Percentiles rank a stretch among this genome's conserved stretches.
These are phyloP conservation scores for Lasiodiplodia hormozganensis DNA, from an alignment of 2,329 filamentous ascomycete genomes.

Conservation along the genomic window DNA sequence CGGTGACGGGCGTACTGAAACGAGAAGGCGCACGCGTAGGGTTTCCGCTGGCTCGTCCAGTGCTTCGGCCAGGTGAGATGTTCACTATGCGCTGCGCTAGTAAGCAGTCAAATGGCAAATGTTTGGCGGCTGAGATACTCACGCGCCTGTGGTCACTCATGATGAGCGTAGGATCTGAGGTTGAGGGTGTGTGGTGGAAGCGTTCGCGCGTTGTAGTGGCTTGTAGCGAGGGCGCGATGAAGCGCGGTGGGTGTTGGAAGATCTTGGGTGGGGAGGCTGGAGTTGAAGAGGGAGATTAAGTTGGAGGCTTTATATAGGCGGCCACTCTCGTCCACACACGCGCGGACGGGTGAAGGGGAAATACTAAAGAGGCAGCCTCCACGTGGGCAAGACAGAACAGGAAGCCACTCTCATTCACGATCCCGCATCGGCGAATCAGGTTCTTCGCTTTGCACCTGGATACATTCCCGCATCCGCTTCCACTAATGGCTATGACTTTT, in stretches of 20 bases:
- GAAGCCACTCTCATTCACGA: too few relatives aligned
- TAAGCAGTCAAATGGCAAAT: neutral
- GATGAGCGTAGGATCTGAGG: neutral
- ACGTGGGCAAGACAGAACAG: too few relatives aligned
- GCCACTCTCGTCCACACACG: too few relatives aligned
- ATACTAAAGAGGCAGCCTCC: too few relatives aligned
- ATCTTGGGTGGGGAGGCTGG: neutral
- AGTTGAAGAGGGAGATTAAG: too few relatives aligned
- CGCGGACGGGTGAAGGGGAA: too few relatives aligned
- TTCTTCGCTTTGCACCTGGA: too few relatives aligned
- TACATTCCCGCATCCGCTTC: too few relatives aligned
- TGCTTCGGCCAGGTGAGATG: neutral
- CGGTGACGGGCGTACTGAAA: neutral
- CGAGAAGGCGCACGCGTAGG: neutral
- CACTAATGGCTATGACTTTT: too few relatives aligned
- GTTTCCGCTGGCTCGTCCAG: neutral
- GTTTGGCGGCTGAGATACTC: neutral
- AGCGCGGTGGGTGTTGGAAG: neutral
- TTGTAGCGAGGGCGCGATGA: neutral
- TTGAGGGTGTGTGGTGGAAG: neutral
- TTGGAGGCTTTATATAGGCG: too few relatives aligned
- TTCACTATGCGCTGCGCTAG: neutral
- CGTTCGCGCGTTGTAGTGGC: neutral
- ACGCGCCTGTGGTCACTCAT: conserved; percentile 11
- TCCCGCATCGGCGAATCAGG: too few relatives aligned